Evolutionary conservation across 148 eudicot species (phyloP).

Genomic region (Vaccinium corymbosum): DNA sequence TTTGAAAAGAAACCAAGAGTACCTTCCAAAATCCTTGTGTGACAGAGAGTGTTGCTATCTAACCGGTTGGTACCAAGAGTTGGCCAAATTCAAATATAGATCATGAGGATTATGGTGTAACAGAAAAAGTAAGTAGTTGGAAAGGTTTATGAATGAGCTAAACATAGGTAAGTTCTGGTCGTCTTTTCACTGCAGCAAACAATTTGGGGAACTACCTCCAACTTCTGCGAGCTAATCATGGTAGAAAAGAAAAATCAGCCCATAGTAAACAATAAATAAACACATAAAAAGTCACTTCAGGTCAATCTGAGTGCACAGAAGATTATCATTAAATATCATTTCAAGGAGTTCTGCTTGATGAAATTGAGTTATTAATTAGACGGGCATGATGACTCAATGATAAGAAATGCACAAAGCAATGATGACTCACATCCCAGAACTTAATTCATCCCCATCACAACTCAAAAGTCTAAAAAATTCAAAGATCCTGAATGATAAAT

Average conservation of each 20-base stretch:
- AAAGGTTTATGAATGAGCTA: neutral
- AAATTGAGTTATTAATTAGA: neutral
- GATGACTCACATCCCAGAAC: neutral
- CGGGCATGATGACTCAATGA: neutral
- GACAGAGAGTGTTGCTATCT: neutral
- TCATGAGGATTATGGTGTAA: neutral
- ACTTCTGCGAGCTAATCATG: neutral
- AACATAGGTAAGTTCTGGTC: neutral
- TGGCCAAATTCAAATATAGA: neutral
- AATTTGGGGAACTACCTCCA: neutral
- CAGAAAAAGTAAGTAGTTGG: neutral
- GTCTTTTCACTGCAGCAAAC: neutral
- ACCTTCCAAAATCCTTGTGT: neutral
- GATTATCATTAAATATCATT: neutral
- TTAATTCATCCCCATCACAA: neutral
- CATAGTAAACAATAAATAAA: neutral
- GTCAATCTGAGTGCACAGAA: neutral
- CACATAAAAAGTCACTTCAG: neutral
- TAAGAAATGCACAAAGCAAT: neutral
- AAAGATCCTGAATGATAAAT: conserved; percentile 2
- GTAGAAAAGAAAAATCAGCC: neutral
- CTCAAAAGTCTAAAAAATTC: neutral
- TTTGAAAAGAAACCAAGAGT: neutral
- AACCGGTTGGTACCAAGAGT: neutral
- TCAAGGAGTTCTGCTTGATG: neutral